A percentile compares a stretch with the other conserved stretches of the same genome.
phyloP scores from a whole-genome alignment of 1,284 basidiomycete species.

The Malassezia furfur region DNA sequence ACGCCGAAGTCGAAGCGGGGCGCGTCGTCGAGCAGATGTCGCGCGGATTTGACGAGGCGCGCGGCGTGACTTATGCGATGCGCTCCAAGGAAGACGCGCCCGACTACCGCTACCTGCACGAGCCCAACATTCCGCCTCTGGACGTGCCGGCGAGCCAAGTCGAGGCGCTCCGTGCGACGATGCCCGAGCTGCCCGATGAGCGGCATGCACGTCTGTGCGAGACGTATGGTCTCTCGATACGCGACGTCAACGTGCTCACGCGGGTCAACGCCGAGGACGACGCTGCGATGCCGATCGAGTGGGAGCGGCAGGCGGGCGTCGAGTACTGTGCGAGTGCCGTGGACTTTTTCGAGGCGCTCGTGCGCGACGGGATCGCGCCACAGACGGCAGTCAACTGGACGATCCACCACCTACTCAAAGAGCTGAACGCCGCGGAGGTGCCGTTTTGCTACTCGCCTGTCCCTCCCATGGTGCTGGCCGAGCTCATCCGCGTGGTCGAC shows the following conservation, averaged over 20 bases:
- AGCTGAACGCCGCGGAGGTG: conserved; percentile 25
- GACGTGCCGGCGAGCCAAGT: conserved; percentile 58
- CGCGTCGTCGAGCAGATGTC: conserved; percentile 68
- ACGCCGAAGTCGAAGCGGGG: conserved; percentile 55
- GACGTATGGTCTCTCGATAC: conserved; percentile 56
- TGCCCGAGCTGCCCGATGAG: conserved; percentile 71
- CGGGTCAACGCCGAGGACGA: conserved; percentile 38
- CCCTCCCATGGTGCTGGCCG: conserved; percentile 58
- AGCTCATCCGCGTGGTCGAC: conserved; percentile 69
- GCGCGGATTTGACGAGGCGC: conserved; percentile 75
- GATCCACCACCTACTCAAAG: conserved; percentile 36
- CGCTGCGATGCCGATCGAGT: not conserved
- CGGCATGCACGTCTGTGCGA: conserved; percentile 57
- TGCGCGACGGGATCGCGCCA: conserved; percentile 19
- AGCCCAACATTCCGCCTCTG: conserved; percentile 72
- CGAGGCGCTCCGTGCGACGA: conserved; percentile 52
- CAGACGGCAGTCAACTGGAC: conserved; percentile 68
- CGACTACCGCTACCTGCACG: conserved; percentile 97
- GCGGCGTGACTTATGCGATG: conserved; percentile 68
- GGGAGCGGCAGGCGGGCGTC: conserved; percentile 19
- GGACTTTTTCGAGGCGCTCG: conserved; percentile 36
- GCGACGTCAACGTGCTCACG: conserved; percentile 49
- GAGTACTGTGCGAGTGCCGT: conserved; percentile 24
- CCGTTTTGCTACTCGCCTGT: conserved; percentile 26
- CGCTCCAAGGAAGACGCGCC: conserved; percentile 85